Base-by-base conservation (phyloP, 2,329 filamentous ascomycete genomes). In the Trichoderma breve region DNA sequence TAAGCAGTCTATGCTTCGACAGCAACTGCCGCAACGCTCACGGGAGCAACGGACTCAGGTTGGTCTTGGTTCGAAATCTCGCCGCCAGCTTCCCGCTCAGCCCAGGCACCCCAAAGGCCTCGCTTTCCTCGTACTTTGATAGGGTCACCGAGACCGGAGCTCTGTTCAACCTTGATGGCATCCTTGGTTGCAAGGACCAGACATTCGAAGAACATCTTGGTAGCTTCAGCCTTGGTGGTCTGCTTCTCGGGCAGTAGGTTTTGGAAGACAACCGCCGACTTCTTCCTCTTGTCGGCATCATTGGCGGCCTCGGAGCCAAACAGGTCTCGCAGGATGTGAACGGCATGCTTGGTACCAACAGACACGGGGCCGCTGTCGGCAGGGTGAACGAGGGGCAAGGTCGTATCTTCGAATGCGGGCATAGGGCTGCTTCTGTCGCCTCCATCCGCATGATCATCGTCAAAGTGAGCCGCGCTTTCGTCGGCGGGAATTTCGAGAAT, bases 121-220 rank as follows among this genome's bases (percentile, higher is more conserved):
- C 93, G 89, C 88, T 99, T 99, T 72, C 92, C 94, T 75, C 94
- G 88, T 72, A 99, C 92, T 72, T 91, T 88, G 78, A 99, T 93
- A 15, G 92, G 88, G 3, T 91, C 92, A 64, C 95, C 95, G 30
- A 98, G 88, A 47, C 87, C 88, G 73, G 91, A 85, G 63, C 88
- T 88, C 82, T 99, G 96, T 80, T 98, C 95, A 30, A 98, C 94
- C 83, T 97, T 97, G 83, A 99, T 93, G 32, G 96, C 96, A 80
- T 99, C 96, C 84, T 99, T 99, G 55, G 96, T 99, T 6, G 95
- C 96, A 61, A 99, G 87, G 3, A 99, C 96, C 28, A 99, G 86
- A 70, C 96, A 92, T 83, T 99, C 96, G 78, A 99, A 99, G 85
- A 99, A 99, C 94, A 99, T 98, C 87, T 98, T 98, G 57, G 96